Evolutionary conservation across 2,329 filamentous ascomycete genomes (phyloP).

Genomic region (Anisogramma anomala): DNA sequence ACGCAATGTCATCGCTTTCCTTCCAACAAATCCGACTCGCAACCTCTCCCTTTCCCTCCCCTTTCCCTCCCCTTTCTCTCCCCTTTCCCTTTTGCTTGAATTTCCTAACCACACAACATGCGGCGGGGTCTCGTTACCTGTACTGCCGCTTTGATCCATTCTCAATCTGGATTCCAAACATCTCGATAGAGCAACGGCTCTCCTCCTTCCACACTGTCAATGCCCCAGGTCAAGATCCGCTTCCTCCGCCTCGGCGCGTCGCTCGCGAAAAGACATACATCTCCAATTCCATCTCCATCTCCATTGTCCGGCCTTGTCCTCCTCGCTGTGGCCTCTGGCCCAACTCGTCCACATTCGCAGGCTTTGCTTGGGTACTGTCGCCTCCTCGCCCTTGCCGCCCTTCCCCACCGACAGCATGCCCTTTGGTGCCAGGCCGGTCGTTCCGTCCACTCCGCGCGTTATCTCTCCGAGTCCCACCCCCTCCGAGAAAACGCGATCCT

Average conservation of each 20-base stretch:
- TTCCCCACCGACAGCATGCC: slow-evolving; percentile 44
- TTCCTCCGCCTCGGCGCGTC: slow-evolving; percentile 21
- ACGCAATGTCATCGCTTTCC: no score
- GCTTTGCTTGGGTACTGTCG: slow-evolving; percentile 45
- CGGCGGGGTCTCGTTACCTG: slow-evolving; percentile 40
- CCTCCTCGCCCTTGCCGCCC: slow-evolving; percentile 45
- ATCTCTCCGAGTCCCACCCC: slow-evolving; percentile 79
- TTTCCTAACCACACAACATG: slow-evolving; percentile 39
- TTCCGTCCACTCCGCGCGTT: slow-evolving; percentile 73
- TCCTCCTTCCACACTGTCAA: slow-evolving; percentile 19
- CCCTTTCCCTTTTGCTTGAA: no score
- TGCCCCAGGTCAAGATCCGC: slow-evolving; percentile 12
- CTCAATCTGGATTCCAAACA: slow-evolving; percentile 49
- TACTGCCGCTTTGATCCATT: slow-evolving; percentile 36
- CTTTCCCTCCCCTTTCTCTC: slow-evolving; percentile 11
- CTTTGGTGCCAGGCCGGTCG: slow-evolving; percentile 35
- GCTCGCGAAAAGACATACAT: slow-evolving; percentile 41
- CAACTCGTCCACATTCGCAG: slow-evolving; percentile 36
- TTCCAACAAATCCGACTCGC: no score
- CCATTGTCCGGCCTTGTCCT: slow-evolving; percentile 33
- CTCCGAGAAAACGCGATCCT: slow-evolving; percentile 41
- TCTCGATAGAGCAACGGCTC: slow-evolving; percentile 21
- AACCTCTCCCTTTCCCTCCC: slow-evolving; percentile 13
- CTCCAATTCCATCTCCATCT: slow-evolving; percentile 34
- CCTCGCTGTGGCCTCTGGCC: slow-evolving; percentile 18